Evolutionary conservation across 2,329 filamentous ascomycete genomes (phyloP), one percentile per base, ranked within the genome.

Genomic region (Diaporthe sp.): DNA sequence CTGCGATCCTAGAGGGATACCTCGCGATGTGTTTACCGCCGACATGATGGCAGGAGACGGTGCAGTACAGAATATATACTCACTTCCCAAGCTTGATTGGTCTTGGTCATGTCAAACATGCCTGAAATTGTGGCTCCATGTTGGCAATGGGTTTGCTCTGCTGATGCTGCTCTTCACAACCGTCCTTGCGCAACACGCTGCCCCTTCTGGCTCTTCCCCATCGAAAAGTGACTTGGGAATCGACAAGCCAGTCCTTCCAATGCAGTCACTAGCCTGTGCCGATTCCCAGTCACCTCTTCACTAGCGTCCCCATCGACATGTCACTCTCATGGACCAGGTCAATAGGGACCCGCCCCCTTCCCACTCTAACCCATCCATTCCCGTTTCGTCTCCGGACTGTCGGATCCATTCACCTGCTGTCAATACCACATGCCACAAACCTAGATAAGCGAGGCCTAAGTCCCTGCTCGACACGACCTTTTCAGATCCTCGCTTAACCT

Each of bases 361-460:
- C 54, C 57, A 52, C 61, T 74, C 61, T 57, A 73, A 73, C 50
- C 58, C 72, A 74, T 52, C 57, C 71, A 57, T 35, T 67, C 74
- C 42, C 57, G 69, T 60, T 64, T 76, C 75, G 75, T 73, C 73
- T 77, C 76, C 73, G 74, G 76, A 76, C 75, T 76, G 73, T 75
- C 75, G 74, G 73, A 76, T 74, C 67, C 76, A 52, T 72, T 75
- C 54, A 55, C 58, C 40, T 55, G 57, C 70, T 72, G 57, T 38
- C 70, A 54, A 72, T 64, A 50, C 70, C 50, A 64, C 70, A 72
- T 72, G 60, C 70, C 57, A 72, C 74, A 64, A 69, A 69, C 61
- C 71, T 52, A 76, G 72, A 76, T 76, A 76, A 76, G 75, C 75
- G 75, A 76, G 75, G 30, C 40, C 17, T 71, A 71, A 33, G 72